Evolutionary conservation across 163 green algal genomes (phyloP), one percentile per base, ranked within the genome.

Genomic region (Chloromonas sp.): DNA sequence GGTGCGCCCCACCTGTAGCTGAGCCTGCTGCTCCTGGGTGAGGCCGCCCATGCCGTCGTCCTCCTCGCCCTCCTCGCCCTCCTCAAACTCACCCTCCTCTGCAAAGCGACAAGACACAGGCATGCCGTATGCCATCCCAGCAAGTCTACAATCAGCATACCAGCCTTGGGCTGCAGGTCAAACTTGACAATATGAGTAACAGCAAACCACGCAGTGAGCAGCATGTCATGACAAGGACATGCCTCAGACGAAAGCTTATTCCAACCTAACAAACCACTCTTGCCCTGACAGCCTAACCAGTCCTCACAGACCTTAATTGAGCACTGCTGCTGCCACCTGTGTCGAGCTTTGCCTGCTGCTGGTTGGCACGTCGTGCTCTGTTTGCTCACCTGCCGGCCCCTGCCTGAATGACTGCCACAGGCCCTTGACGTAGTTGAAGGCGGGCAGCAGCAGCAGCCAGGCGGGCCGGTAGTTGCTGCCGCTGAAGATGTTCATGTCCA

Each of bases 401-500:
- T 60, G 2, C n/a, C 70, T 60, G 66, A 60, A 61, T n/a, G n/a
- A 66, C 61, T 78, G 81, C 81, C 81, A 84, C 61, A 79, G 57
- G n/a, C 81, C 82, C 62, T 90, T 91, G 5, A 87, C 81, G 58
- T 84, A 91, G 86, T 92, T 92, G n/a, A 86, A 83, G 0, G 85
- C 85, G 0, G 90, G 90, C 77, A 93, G 59, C 82, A 93, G 78
- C 87, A 92, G 87, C 83, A 92, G 57, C 90, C 90, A 93, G 58
- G 71, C 87, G 60, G 90, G 85, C 13, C 82, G 80, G 85, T 89
- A 93, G 84, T 90, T 85, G 76, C 85, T 88, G 58, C 85, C 82
- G 14, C 57, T 84, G 84, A 90, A 92, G 58, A 92, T 70, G 58
- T 90, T 93, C 13, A 90, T 76, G 78, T 88, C 88, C 14, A 93